phyloP scores from a whole-genome alignment of 192 early-diverging fungal genomes.

The Obelidium mucronatum region DNA sequence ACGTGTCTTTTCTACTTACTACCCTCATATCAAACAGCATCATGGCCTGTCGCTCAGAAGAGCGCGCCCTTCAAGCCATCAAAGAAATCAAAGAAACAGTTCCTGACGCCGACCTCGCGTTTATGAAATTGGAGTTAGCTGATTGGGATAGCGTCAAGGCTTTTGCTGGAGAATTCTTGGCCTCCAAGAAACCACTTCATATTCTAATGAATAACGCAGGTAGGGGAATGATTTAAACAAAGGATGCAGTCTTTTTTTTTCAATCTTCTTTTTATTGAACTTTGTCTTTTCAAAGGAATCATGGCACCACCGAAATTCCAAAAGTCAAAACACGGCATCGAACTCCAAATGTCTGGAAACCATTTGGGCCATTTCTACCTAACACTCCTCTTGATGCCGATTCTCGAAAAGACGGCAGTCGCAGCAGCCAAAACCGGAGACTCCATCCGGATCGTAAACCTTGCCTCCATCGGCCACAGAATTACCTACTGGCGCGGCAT shows the following conservation, averaged over 20 bases:
- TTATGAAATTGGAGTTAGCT: constrained; percentile 39
- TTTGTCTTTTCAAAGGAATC: constrained; percentile 46
- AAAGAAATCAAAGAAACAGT: constrained; percentile 36
- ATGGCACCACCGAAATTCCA: constrained; percentile 58
- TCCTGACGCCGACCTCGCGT: constrained; percentile 42
- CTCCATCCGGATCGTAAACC: constrained; percentile 47
- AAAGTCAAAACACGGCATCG: constrained; percentile 30
- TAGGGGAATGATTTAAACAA: constrained; percentile 24
- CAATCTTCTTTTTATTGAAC: not conserved
- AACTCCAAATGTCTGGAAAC: constrained; percentile 28
- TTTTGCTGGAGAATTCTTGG: constrained; percentile 14
- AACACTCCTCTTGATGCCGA: constrained; percentile 45
- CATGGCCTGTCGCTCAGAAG: constrained; percentile 35
- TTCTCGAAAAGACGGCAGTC: constrained; percentile 16
- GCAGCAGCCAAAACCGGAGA: constrained; percentile 19
- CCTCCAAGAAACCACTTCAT: constrained; percentile 46
- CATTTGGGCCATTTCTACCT: constrained; percentile 46
- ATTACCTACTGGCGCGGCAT: constrained; percentile 42
- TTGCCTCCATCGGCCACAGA: constrained; percentile 49
- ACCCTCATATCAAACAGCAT: constrained; percentile 18
- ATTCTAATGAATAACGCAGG: constrained; percentile 52
- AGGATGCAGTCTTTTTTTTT: not conserved
- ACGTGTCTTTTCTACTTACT: no score
- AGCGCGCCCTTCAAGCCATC: constrained; percentile 28
- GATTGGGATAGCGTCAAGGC: constrained; percentile 36